Base-by-base conservation (phyloP, 176 grass and related monocot genomes). In the Neostapfia colusana region DNA sequence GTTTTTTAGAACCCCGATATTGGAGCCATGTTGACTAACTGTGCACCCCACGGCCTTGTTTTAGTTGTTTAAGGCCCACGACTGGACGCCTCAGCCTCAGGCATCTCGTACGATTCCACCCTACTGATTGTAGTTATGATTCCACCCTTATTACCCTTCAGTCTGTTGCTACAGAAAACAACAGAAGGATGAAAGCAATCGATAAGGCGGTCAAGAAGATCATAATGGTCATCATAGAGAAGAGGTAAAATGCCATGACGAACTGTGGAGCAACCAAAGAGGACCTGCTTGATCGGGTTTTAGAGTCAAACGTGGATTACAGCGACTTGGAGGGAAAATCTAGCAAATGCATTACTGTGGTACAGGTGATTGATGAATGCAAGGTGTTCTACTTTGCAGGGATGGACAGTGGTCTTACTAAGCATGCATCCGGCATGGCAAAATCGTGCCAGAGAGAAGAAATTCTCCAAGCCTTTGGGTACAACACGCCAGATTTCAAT, bases 341-440 rank as follows among this genome's bases (percentile, higher is more conserved):
- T 5, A 62, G 39, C 35, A 49, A 40, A 27, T 76, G 68, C 37
- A 82, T 97, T 70, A 90, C 76, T 3, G 67, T 72, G 8, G 93
- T 88, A 9, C 88, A 97, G 6, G 72, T 97, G 70, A 93, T 93
- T 3, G 82, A 75, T 16, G 90, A 97, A 69, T 97, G 90, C 85
- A 90, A 84, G 81, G 0, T 92, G 21, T 92, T 97, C 85, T 97
- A 97, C 85, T 92, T 97, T 35, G 93, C 90, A 2, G 93, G 93
- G 54, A 78, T 84, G 90, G 88, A 89, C 93, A 5, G 14, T 97
- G 62, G 60, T 87, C 18, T 10, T 67, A 0, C 61, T 97, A 23
- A 82, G 93, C 83, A 93, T 97, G 93, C 85, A 97, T 40, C 90
- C 88, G 0, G 73, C 73, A 50, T 97, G 93, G 93, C 93, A 90